phyloP scores from a whole-genome alignment of 495 filamentous ascomycete species.

The Xylona heveae region DNA sequence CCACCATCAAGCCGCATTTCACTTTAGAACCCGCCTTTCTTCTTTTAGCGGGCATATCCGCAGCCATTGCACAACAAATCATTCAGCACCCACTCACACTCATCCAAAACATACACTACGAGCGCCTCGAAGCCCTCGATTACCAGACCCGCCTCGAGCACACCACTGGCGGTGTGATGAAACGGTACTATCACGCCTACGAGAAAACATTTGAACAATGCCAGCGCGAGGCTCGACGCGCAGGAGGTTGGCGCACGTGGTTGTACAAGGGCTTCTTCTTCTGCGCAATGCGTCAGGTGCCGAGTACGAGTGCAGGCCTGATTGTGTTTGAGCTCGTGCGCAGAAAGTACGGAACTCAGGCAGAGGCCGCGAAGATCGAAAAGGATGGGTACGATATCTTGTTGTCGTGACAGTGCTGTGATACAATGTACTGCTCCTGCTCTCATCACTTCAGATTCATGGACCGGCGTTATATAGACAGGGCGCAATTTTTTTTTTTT shows the following conservation, averaged over 20 bases:
- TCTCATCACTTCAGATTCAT: too few species aligned
- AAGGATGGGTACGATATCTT: slow-evolving; percentile 61
- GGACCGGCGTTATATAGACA: too few species aligned
- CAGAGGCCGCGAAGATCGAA: slow-evolving; percentile 39
- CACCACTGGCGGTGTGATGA: slow-evolving; percentile 29
- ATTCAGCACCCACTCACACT: slow-evolving; percentile 60
- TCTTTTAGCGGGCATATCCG: slow-evolving; percentile 52
- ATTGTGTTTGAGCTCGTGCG: slow-evolving; percentile 80
- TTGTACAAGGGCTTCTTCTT: slow-evolving; percentile 56
- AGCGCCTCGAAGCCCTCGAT: slow-evolving; percentile 58
- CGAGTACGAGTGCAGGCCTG: slow-evolving; percentile 71
- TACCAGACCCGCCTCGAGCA: slow-evolving; percentile 29
- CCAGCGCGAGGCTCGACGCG: slow-evolving; percentile 32
- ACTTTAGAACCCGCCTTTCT: slow-evolving; percentile 67
- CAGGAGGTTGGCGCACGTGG: slow-evolving; percentile 47
- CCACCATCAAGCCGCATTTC: slow-evolving; percentile 57
- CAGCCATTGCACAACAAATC: slow-evolving; percentile 53
- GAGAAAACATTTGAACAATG: slow-evolving; percentile 54
- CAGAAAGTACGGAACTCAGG: slow-evolving; percentile 49
- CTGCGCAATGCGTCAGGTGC: slow-evolving; percentile 60
- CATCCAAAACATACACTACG: slow-evolving; percentile 60
- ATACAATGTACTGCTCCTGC: too few species aligned
- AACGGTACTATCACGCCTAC: slow-evolving; percentile 54
- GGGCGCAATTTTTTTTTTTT: too few species aligned
- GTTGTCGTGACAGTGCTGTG: slow-evolving; percentile 20